A percentile compares a stretch with the other conserved stretches of the same genome.
These are phyloP conservation scores for Odontarrhena argentea DNA, from an alignment of 345 rosid species.

Conservation along the genomic window DNA sequence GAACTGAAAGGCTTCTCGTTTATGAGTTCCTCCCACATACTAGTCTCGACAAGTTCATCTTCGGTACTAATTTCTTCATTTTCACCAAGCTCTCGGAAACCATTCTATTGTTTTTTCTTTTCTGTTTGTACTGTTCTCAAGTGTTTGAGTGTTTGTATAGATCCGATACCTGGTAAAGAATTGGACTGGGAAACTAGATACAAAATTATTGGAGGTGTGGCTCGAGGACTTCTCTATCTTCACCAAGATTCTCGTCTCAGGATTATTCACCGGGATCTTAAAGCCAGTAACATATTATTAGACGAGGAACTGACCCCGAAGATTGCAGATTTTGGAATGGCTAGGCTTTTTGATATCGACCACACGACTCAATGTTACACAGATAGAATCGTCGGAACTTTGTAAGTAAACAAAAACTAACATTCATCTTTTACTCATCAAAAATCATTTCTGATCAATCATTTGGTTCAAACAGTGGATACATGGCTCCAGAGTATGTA, in stretches of 20 bases:
- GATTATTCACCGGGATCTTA: conserved; percentile 61
- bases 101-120: not conserved
- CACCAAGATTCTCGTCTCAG: conserved; percentile 59
- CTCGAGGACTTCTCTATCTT: conserved; percentile 43
- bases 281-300: conserved; percentile 56
- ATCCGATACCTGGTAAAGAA: conserved; percentile 31
- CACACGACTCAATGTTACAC: conserved; percentile 47
- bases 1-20: conserved; percentile 51
- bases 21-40: conserved; percentile 51
- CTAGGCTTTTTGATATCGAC: conserved; percentile 45
- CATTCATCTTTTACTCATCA: not conserved
- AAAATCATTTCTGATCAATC: not conserved
- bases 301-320: conserved; percentile 56
- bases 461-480: conserved; percentile 45
- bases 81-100: not conserved
- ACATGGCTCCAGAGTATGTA: conserved; percentile 64
- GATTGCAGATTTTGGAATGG: conserved; percentile 65
- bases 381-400: conserved; percentile 52
- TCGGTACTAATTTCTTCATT: conserved; percentile 34
- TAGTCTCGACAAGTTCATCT: conserved; percentile 50
- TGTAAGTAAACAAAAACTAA: conserved; percentile 36
- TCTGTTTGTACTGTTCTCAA: conserved; percentile 1
- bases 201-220: conserved; percentile 40
- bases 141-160: conserved; percentile 28
- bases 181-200: conserved; percentile 37